These are phyloP conservation scores for Chlamydomonas sphaeroides DNA, from an alignment of 139 green algal species.

Conservation along the genomic window DNA sequence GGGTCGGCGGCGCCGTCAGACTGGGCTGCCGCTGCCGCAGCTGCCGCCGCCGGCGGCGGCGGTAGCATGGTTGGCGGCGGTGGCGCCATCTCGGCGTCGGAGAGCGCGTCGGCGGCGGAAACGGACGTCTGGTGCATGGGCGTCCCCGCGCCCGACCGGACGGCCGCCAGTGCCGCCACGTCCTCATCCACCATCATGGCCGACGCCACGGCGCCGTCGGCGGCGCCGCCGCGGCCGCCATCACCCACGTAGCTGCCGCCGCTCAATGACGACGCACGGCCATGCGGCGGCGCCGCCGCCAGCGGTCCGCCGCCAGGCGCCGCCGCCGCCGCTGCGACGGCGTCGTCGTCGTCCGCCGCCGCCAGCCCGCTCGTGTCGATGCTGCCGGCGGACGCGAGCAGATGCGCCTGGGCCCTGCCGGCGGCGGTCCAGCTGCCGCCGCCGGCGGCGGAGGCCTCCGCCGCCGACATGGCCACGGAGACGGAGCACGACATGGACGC, in stretches of 20 bases:
- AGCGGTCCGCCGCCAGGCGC: background rate
- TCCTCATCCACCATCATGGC: conserved; percentile 1
- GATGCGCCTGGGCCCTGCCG: too few species aligned
- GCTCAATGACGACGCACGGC: background rate
- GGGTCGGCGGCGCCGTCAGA: too few species aligned
- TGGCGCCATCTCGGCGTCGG: background rate
- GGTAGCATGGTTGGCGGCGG: too few species aligned
- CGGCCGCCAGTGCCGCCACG: background rate
- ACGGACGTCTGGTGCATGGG: background rate
- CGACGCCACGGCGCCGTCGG: background rate
- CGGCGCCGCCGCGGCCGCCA: background rate
- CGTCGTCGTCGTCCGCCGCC: too few species aligned
- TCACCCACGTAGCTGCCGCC: too few species aligned
- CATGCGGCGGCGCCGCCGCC: background rate
- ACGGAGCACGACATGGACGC: background rate
- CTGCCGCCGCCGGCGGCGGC: too few species aligned
- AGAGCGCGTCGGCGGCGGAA: background rate
- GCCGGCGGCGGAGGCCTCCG: too few species aligned
- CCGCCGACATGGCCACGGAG: too few species aligned
- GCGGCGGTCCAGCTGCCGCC: too few species aligned
- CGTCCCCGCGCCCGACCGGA: background rate
- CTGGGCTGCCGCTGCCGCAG: too few species aligned
- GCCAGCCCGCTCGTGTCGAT: background rate
- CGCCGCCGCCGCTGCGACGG: background rate
- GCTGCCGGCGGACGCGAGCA: background rate